Conservation (phyloP, 306 rosid species). For the Cicer cuneatum region DNA sequence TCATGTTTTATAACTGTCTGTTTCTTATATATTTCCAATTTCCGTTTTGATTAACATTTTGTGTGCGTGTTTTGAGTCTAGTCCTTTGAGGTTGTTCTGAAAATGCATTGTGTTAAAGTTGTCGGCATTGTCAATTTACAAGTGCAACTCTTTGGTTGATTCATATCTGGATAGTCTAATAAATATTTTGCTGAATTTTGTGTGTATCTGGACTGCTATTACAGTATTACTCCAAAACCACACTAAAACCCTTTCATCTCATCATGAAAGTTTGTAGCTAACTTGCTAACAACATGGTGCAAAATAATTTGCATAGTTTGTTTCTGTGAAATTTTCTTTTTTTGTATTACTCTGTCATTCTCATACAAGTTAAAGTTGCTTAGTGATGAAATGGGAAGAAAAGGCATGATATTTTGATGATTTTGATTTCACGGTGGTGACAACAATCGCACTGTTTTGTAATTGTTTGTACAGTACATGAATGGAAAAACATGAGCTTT, state of each 20-base stretch:
- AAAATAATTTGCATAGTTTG: neutral
- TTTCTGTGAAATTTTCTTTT: neutral
- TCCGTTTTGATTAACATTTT: constrained; percentile 12
- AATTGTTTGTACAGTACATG: constrained; percentile 7
- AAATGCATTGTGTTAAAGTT: constrained; percentile 30
- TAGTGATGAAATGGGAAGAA: neutral
- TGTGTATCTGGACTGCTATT: neutral
- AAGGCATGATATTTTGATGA: neutral
- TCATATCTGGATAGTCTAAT: constrained; percentile 8
- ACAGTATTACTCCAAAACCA: neutral
- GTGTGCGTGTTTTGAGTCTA: constrained; percentile 23
- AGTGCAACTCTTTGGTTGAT: constrained; percentile 21
- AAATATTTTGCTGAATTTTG: neutral
- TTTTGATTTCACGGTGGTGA: neutral
- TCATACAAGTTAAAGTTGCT: neutral
- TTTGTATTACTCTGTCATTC: neutral
- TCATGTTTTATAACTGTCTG: constrained; percentile 4
- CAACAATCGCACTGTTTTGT: neutral
- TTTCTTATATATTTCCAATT: neutral
- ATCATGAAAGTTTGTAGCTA: constrained; percentile 5
- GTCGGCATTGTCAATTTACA: constrained; percentile 4
- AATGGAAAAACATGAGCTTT: constrained; percentile 3
- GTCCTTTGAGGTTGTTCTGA: constrained; percentile 35
- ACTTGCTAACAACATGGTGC: neutral
- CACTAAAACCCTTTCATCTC: neutral